Evolutionary conservation across 1,284 basidiomycete species (phyloP), one percentile per base, ranked within the genome.

Genomic region (Jaminaea rosea): DNA sequence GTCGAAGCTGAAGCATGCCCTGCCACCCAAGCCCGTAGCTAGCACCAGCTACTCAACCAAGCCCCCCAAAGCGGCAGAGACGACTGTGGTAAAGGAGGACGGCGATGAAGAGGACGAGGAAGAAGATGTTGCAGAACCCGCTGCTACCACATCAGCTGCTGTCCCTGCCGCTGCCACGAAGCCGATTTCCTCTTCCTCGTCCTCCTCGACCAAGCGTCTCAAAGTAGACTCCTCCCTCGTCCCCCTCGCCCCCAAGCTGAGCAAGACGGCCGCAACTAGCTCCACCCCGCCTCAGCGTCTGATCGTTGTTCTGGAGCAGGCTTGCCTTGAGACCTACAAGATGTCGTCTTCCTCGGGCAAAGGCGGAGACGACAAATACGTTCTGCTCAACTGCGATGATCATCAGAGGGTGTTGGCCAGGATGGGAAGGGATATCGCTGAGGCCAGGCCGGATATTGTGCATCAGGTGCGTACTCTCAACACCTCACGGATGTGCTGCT

Each of bases 321-420:
- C 93, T 0, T 98, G 93, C 74, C 79, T 98, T 44, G 92, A 98
- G 78, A 88, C 90, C 2, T 98, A 97, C 78, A 83, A 88, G 53
- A 83, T 96, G 50, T 85, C 84, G 45, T 36, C 34, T 36, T 42
- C 44, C 4, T 76, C 77, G 5, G 78, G 78, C 23, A 77, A 77
- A 28, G 72, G 69, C 3, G 79, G 78, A 39, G 66, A 63, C 6
- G 88, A 90, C 60, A 96, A 97, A 78, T 97, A 97, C 76, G 91
- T 91, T 15, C 78, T 99, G 53, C 78, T 99, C 62, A 99, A 99
- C 77, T 98, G 94, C 76, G 93, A 99, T 75, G 93, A 99, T 52
- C 93, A 98, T 77, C 93, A 99, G 75, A 90, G 93, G 46, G 94
- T 99, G 59, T 79, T 99, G 55, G 93, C 94, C 6, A 97, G 96